These are phyloP conservation scores for Bothriochloa decipiens DNA, from an alignment of 176 grass and related monocot species.

Conservation along the genomic window DNA sequence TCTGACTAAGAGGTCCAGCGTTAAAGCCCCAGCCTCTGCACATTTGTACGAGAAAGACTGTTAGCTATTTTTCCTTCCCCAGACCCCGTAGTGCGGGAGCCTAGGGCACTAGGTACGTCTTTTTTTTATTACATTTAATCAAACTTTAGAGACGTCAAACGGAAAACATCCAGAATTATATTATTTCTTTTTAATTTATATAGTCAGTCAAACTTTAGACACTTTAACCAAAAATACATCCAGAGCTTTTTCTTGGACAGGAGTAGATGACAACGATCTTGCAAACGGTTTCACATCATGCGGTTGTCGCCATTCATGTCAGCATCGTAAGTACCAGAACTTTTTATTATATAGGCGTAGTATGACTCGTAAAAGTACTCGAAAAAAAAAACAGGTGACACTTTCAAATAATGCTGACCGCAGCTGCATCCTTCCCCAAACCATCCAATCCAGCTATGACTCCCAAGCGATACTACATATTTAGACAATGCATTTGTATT, in stretches of 20 bases:
- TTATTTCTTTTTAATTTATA: not conserved
- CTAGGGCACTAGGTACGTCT: too few relatives aligned
- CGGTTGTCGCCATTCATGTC: not conserved
- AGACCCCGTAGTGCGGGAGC: too few relatives aligned
- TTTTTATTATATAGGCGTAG: not conserved
- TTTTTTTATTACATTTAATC: too few relatives aligned
- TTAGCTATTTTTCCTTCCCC: too few relatives aligned
- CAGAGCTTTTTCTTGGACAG: not conserved
- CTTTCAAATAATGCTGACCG: slow-evolving; percentile 2
- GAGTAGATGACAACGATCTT: not conserved
- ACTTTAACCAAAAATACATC: not conserved
- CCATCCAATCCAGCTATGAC: not conserved
- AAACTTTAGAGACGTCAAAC: too few relatives aligned
- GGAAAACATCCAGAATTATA: too few relatives aligned
- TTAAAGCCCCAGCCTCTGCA: too few relatives aligned
- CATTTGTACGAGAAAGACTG: too few relatives aligned
- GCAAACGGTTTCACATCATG: not conserved
- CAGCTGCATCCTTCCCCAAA: slow-evolving; percentile 1
- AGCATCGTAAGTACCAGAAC: not conserved
- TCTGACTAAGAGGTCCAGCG: too few relatives aligned
- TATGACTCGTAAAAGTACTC: not conserved
- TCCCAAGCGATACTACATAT: not conserved
- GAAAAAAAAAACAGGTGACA: not conserved
- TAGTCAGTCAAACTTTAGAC: not conserved
- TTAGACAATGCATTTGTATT: not conserved